A percentile compares a stretch with the other conserved stretches of the same genome.
Evolutionary conservation across 2,329 filamentous ascomycete genomes (phyloP).

Genomic region (Xylaria polymorpha): DNA sequence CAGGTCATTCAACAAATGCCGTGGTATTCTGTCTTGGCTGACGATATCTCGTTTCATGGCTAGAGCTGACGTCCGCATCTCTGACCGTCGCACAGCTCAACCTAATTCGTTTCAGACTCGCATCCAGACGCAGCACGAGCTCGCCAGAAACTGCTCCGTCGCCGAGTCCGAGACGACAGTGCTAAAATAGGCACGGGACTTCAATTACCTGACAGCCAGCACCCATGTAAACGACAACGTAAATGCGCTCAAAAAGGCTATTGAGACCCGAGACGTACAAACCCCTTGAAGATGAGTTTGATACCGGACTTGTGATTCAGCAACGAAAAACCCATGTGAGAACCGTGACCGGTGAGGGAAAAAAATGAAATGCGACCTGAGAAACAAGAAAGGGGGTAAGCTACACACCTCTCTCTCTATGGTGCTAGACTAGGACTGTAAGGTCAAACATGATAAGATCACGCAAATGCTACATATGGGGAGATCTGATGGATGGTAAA

Average conservation of each 20-base stretch:
- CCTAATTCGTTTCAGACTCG: slow-evolving; percentile 25
- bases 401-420: neutral
- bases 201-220: neutral
- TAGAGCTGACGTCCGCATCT: neutral
- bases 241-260: neutral
- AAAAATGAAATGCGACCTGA: neutral
- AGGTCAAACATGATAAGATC: neutral
- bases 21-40: neutral
- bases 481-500: slow-evolving; percentile 3
- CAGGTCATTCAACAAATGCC: neutral
- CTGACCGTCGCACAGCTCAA: slow-evolving; percentile 1
- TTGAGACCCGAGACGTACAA: neutral
- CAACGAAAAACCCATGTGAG: neutral
- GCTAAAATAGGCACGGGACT: slow-evolving; percentile 10
- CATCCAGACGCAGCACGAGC: neutral
- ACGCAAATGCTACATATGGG: neutral
- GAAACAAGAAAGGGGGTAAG: neutral
- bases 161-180: neutral
- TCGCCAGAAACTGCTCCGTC: slow-evolving; percentile 1
- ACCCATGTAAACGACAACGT: neutral
- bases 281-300: neutral
- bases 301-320: neutral
- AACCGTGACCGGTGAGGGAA: neutral
- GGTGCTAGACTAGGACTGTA: neutral
- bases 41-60: slow-evolving; percentile 10